phyloP scores from a whole-genome alignment of 805 yeast genomes.

The Komagataella pastoris region DNA sequence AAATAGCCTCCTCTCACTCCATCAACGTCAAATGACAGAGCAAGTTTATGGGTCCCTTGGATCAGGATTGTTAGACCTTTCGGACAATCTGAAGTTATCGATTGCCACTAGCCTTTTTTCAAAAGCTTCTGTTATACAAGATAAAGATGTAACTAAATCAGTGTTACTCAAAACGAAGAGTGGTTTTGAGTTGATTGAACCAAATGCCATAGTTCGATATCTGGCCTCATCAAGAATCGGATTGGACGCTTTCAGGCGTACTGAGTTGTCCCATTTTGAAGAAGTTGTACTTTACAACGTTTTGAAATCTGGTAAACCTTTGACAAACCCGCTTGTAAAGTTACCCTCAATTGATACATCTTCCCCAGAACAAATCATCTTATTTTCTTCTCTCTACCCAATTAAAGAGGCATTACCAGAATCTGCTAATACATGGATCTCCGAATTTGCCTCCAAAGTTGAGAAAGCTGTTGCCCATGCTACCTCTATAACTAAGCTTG shows the following conservation, averaged over 20 bases:
- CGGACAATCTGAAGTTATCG: not conserved
- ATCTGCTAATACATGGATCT: conserved; percentile 22
- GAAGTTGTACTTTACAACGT: conserved; percentile 30
- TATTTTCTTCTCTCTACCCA: conserved; percentile 47
- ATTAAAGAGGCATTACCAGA: conserved; percentile 10
- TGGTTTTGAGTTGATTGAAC: conserved; percentile 39
- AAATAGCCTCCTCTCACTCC: not conserved
- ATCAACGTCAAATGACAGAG: not conserved
- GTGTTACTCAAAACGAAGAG: conserved; percentile 13
- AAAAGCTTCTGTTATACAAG: not conserved
- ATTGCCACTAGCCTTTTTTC: not conserved
- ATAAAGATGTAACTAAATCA: conserved; percentile 1
- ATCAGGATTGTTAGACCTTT: not conserved
- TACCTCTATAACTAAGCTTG: conserved; percentile 27
- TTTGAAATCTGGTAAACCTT: conserved; percentile 17
- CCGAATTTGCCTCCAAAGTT: conserved; percentile 26
- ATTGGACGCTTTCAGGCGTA: conserved; percentile 16
- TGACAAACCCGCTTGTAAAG: conserved; percentile 4
- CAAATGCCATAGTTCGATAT: conserved; percentile 61
- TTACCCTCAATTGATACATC: conserved; percentile 16
- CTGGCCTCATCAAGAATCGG: conserved; percentile 19
- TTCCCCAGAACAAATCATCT: conserved; percentile 40
- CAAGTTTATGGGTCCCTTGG: not conserved
- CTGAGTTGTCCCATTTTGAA: conserved; percentile 23
- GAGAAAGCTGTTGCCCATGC: conserved; percentile 32